phyloP scores from a whole-genome alignment of 2,329 filamentous ascomycete genomes.

The Achaetomium macrosporum region DNA sequence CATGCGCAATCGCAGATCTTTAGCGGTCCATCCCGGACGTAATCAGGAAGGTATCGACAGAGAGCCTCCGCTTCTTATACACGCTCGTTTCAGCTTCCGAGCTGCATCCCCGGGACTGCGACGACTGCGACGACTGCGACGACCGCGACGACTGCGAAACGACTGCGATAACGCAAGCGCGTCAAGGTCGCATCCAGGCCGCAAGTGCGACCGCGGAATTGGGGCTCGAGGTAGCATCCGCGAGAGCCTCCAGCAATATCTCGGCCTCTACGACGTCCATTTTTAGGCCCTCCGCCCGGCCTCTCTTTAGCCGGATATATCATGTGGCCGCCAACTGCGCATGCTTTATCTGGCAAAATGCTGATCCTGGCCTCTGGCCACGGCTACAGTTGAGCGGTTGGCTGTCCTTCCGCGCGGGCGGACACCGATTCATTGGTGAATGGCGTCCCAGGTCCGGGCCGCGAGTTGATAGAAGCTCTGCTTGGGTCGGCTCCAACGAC shows the following conservation, averaged over 20 bases:
- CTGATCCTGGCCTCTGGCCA: slow-evolving; percentile 21
- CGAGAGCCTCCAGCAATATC: slow-evolving; percentile 8
- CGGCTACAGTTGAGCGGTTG: slow-evolving; percentile 4
- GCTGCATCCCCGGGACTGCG: background rate
- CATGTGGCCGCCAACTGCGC: slow-evolving; percentile 15
- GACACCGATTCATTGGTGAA: slow-evolving; percentile 17
- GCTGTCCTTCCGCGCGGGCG: background rate
- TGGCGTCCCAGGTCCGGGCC: slow-evolving; percentile 11
- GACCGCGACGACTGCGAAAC: background rate
- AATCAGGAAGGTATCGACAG: slow-evolving; percentile 15
- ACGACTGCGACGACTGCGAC: background rate
- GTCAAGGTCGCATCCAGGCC: background rate
- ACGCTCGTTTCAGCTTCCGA: slow-evolving; percentile 10
- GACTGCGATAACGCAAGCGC: slow-evolving; percentile 1
- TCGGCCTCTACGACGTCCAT: slow-evolving; percentile 13
- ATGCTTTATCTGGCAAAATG: slow-evolving; percentile 27
- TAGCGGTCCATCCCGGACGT: slow-evolving; percentile 1
- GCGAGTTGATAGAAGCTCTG: background rate
- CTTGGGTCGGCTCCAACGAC: background rate
- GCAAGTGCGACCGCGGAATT: slow-evolving; percentile 7
- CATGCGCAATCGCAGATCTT: slow-evolving; percentile 8
- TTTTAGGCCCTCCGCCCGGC: slow-evolving; percentile 18
- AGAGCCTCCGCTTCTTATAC: slow-evolving; percentile 6
- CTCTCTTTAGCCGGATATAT: slow-evolving; percentile 24
- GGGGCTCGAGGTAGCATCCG: slow-evolving; percentile 6